Evolutionary conservation across 805 yeast genomes (phyloP).

Genomic region (Candida parachauliodes): DNA sequence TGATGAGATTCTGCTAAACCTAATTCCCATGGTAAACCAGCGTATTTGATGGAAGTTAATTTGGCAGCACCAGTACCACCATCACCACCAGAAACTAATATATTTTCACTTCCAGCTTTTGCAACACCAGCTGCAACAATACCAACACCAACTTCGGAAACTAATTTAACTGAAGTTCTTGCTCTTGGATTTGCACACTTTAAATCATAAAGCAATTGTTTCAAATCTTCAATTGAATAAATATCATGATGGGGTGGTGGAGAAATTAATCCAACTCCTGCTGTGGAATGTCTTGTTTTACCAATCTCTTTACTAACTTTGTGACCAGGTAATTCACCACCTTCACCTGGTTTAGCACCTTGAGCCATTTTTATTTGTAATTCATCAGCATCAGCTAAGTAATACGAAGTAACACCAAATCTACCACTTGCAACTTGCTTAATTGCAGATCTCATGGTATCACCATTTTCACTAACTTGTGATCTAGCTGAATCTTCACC

Average conservation of each 20-base stretch:
- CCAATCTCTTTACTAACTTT: slow-evolving; percentile 88
- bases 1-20: slow-evolving; percentile 98
- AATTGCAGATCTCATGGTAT: slow-evolving; percentile 97
- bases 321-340: slow-evolving; percentile 97
- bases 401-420: slow-evolving; percentile 95
- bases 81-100: slow-evolving; percentile 94
- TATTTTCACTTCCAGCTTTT: slow-evolving; percentile 96
- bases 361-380: slow-evolving; percentile 98
- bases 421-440: slow-evolving; percentile 98
- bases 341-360: slow-evolving; percentile 99
- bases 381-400: slow-evolving; percentile 94
- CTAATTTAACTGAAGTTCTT: slow-evolving; percentile 92
- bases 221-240: slow-evolving; percentile 95
- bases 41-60: slow-evolving; percentile 94
- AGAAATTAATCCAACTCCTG: slow-evolving; percentile 93
- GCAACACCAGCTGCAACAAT: slow-evolving; percentile 99
- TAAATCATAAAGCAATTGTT: slow-evolving; percentile 92
- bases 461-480: slow-evolving; percentile 76
- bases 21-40: slow-evolving; percentile 98
- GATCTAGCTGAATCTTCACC: slow-evolving; percentile 97
- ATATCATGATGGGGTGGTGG: slow-evolving; percentile 99
- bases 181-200: slow-evolving; percentile 97
- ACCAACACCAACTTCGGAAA: slow-evolving; percentile 98
- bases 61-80: slow-evolving; percentile 99
- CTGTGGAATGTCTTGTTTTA: slow-evolving; percentile 92